Evolutionary conservation across 768 basidiomycete genomes (phyloP).

Genomic region (Leccinum imitatum): DNA sequence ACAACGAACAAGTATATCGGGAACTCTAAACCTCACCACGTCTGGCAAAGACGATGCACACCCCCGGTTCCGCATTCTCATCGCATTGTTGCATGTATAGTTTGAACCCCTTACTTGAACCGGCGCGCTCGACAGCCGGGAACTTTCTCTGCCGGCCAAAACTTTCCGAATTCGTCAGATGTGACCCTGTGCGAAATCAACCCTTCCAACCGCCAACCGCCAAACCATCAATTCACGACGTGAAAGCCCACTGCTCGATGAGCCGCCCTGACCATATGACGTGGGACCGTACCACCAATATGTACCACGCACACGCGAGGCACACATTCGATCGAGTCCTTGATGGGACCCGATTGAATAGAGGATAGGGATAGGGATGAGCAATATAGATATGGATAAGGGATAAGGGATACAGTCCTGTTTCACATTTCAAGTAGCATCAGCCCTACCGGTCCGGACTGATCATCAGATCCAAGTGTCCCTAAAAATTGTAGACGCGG

Average conservation of each 20-base stretch:
- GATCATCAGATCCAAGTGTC: background rate
- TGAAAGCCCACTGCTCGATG: background rate
- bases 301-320: background rate
- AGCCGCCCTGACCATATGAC: background rate
- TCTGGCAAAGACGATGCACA: background rate
- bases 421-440: background rate
- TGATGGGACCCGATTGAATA: background rate
- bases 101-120: background rate
- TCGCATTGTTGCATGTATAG: background rate
- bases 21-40: background rate
- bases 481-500: background rate
- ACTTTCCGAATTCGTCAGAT: background rate
- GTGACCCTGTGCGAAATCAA: background rate
- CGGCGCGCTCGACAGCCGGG: background rate
- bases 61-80: background rate
- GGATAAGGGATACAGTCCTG: background rate
- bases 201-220: background rate
- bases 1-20: background rate
- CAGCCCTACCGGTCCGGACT: background rate
- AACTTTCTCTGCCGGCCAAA: background rate
- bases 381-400: background rate
- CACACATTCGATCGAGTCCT: background rate
- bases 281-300: background rate
- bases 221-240: background rate
- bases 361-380: background rate